A percentile compares a stretch with the other conserved stretches of the same genome.
Evolutionary conservation across 2,329 filamentous ascomycete genomes (phyloP).

Genomic region (Epichloe amarillans): DNA sequence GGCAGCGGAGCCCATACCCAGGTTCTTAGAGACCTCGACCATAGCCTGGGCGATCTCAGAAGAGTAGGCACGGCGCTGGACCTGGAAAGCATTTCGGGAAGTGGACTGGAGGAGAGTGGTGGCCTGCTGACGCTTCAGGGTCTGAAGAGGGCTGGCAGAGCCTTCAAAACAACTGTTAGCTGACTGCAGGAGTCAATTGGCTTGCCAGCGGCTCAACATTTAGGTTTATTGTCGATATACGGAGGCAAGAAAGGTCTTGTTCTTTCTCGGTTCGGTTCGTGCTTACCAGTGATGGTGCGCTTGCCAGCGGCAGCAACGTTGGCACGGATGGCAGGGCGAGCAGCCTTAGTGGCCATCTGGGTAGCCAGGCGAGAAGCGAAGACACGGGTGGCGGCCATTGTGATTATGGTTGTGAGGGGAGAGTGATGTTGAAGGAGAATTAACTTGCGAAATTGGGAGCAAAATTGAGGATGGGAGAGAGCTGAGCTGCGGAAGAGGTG

Average conservation of each 20-base stretch:
- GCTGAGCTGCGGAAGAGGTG: slow-evolving; percentile 23
- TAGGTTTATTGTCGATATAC: slow-evolving; percentile 6
- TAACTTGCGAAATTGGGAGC: slow-evolving; percentile 20
- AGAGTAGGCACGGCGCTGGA: slow-evolving; percentile 64
- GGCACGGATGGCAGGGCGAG: slow-evolving; percentile 59
- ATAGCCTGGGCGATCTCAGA: slow-evolving; percentile 80
- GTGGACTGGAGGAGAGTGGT: slow-evolving; percentile 53
- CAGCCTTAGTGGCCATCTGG: slow-evolving; percentile 65
- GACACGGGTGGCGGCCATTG: slow-evolving; percentile 71
- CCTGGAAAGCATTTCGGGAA: slow-evolving; percentile 50
- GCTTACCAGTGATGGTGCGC: slow-evolving; percentile 65
- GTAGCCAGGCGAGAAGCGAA: slow-evolving; percentile 66
- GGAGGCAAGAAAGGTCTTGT: slow-evolving; percentile 17
- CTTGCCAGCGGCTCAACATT: slow-evolving; percentile 13
- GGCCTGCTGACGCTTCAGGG: slow-evolving; percentile 62
- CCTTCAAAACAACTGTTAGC: slow-evolving; percentile 25
- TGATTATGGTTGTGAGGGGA: slow-evolving; percentile 41
- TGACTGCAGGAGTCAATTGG: slow-evolving; percentile 21
- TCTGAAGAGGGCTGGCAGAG: slow-evolving; percentile 53
- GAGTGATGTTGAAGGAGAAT: slow-evolving; percentile 13
- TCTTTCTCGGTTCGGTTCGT: background rate
- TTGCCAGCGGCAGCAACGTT: slow-evolving; percentile 53
- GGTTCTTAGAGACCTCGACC: slow-evolving; percentile 83
- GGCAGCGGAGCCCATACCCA: slow-evolving; percentile 79
- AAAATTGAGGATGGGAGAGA: slow-evolving; percentile 22